Conservation (phyloP, 176 grass and related monocot species). For the Elymus sibiricus region DNA sequence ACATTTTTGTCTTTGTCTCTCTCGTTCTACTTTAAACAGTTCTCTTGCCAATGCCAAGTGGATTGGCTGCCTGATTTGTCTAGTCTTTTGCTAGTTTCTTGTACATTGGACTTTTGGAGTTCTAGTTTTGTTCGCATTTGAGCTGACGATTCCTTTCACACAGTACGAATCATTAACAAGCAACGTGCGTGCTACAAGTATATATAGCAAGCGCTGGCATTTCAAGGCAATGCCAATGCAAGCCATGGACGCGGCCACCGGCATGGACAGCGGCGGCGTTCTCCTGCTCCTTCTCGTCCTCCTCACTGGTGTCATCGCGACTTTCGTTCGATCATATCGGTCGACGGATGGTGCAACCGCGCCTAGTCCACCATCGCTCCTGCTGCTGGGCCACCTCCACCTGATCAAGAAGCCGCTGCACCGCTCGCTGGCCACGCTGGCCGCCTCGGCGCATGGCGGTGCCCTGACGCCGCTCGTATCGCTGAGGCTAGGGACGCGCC, state of each 20-base stretch:
- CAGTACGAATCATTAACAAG: too few species aligned
- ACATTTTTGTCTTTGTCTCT: too few species aligned
- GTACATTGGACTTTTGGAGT: too few species aligned
- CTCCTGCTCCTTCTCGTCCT: background rate
- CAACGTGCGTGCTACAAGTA: too few species aligned
- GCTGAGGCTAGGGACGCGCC: background rate
- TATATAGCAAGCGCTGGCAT: background rate
- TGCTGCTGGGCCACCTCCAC: background rate
- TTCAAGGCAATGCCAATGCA: background rate
- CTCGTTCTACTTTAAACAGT: too few species aligned
- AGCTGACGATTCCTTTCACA: too few species aligned
- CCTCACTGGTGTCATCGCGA: background rate
- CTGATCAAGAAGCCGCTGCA: slow-evolving; percentile 9
- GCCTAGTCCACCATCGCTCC: background rate
- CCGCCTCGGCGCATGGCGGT: background rate
- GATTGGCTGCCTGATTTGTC: too few species aligned
- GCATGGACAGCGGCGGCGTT: background rate
- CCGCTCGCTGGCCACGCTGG: background rate
- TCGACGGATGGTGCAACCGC: background rate
- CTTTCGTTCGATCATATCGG: background rate
- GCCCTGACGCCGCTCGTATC: background rate
- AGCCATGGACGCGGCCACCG: background rate
- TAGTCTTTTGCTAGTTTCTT: too few species aligned
- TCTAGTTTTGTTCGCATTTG: too few species aligned
- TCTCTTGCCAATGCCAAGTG: too few species aligned